Base-by-base conservation (phyloP, 2,329 filamentous ascomycete genomes). In the Clonostachys rosea region DNA sequence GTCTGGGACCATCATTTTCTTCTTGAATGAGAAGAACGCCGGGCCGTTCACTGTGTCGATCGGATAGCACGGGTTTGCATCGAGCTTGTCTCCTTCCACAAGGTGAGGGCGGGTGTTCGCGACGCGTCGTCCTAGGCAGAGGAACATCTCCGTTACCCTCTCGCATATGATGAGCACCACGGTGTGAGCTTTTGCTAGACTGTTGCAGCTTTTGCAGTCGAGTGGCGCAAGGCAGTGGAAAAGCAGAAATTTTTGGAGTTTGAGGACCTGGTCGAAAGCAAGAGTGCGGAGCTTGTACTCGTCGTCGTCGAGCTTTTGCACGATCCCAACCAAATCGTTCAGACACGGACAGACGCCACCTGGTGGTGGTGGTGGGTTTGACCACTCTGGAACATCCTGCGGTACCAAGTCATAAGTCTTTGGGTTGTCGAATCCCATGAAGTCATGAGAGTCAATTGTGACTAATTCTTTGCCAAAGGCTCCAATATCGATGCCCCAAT, bases 291-390 rank as follows among this genome's bases (percentile, higher is more conserved):
- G 50, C 18, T 51, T 48, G 44, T 59, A 63, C 33, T 59, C 54
- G 45, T 63, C 59, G 45, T 63, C 58, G 43, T 62, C 59, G 14
- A 63, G 53, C 44, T 58, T 58, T 43, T 61, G 57, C 13, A 62
- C 49, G 11, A 60, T 50, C 12, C 50, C 50, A 2, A 62, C 43
- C 12, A 51, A 48, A 30, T 59, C 54, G 14, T 51, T 44, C 1
- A 61, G 42, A 41, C 58, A 61, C 7, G 52, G 50, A 42, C 60
- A 63, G 24, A 30, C 24, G 24, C 8, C 24, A 30, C 24, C 24
- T 30, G 9, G 8, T 30, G 24, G 24, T 10, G 24, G 24, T 30
- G 24, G 24, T 4, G 24, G 9, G 24, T 30, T 30, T 30, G 24
- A 9, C 24, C 24, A 30, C 9, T 9, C 24, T 30, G 8, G 24